These are phyloP conservation scores for Leccinum sublutescens DNA, from an alignment of 768 basidiomycete genomes.

Conservation along the genomic window DNA sequence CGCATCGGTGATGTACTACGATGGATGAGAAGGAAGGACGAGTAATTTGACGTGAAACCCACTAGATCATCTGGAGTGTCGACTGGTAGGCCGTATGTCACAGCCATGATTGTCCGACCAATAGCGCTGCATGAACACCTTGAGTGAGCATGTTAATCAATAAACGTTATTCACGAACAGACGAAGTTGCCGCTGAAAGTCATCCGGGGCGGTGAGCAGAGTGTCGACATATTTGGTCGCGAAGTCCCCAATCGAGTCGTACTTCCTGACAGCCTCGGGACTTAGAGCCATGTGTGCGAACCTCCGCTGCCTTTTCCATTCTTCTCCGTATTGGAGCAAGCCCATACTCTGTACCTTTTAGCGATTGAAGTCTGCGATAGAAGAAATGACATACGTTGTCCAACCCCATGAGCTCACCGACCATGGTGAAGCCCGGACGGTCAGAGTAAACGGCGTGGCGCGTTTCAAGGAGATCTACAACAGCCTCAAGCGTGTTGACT, in stretches of 20 bases:
- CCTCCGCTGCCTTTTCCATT: constrained; percentile 25
- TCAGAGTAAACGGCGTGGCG: constrained; percentile 30
- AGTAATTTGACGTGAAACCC: too few relatives aligned
- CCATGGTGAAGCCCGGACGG: constrained; percentile 35
- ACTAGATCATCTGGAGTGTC: constrained; percentile 22
- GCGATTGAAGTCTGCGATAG: neutral
- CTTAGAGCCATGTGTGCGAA: constrained; percentile 32
- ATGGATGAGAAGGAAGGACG: neutral
- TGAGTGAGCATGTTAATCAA: neutral
- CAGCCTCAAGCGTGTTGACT: constrained; percentile 28
- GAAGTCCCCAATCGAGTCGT: constrained; percentile 31
- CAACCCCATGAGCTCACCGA: constrained; percentile 35
- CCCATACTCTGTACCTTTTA: constrained; percentile 20
- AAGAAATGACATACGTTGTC: constrained; percentile 6
- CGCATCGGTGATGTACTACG: constrained; percentile 30
- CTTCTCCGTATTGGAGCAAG: constrained; percentile 21
- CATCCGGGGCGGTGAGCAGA: constrained; percentile 14
- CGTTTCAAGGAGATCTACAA: constrained; percentile 31
- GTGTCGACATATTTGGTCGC: constrained; percentile 16
- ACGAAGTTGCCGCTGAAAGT: constrained; percentile 23
- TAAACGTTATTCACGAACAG: constrained; percentile 9
- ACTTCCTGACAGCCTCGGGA: constrained; percentile 31
- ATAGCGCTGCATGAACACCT: neutral
- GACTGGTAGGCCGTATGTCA: constrained; percentile 28
- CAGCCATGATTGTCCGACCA: constrained; percentile 20